Evolutionary conservation across 768 basidiomycete genomes (phyloP).

Genomic region (Daedaleopsis nitida): DNA sequence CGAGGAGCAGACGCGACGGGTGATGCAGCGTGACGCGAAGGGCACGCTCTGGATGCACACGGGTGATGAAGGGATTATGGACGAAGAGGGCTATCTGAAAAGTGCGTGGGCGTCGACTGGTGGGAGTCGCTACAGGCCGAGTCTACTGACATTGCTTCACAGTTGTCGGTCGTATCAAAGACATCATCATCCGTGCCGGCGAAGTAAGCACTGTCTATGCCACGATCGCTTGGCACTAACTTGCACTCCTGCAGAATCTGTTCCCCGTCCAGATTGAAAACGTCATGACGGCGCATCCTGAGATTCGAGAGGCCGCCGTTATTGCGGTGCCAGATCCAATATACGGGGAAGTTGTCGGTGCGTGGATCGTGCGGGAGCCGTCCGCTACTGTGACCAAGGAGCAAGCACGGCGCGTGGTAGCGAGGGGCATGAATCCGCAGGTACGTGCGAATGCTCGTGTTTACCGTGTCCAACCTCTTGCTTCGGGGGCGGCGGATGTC

Average conservation of each 20-base stretch:
- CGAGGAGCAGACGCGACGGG: slow-evolving; percentile 61
- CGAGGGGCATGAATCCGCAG: slow-evolving; percentile 75
- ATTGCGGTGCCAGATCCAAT: slow-evolving; percentile 67
- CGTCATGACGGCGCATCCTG: slow-evolving; percentile 53
- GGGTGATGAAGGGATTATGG: slow-evolving; percentile 80
- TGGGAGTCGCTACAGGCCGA: neutral
- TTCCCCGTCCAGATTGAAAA: slow-evolving; percentile 89
- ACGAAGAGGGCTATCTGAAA: slow-evolving; percentile 76
- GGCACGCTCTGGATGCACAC: slow-evolving; percentile 81
- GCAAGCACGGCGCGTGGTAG: slow-evolving; percentile 56
- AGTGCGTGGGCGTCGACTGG: slow-evolving; percentile 43
- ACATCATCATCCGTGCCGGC: slow-evolving; percentile 85
- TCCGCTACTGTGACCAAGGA: slow-evolving; percentile 35
- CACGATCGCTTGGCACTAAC: neutral
- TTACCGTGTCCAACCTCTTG: neutral
- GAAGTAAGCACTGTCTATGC: slow-evolving; percentile 48
- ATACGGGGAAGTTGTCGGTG: slow-evolving; percentile 82
- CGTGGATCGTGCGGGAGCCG: slow-evolving; percentile 65
- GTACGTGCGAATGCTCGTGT: slow-evolving; percentile 37
- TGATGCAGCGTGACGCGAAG: slow-evolving; percentile 57
- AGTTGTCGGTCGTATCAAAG: slow-evolving; percentile 86
- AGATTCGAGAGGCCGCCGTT: slow-evolving; percentile 71
- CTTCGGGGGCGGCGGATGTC: too few relatives aligned
- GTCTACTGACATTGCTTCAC: slow-evolving; percentile 1
- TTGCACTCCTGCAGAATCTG: slow-evolving; percentile 55